Evolutionary conservation across 2,329 filamentous ascomycete genomes (phyloP), one percentile per base, ranked within the genome.

Genomic region (Tolypocladium endophyticum): DNA sequence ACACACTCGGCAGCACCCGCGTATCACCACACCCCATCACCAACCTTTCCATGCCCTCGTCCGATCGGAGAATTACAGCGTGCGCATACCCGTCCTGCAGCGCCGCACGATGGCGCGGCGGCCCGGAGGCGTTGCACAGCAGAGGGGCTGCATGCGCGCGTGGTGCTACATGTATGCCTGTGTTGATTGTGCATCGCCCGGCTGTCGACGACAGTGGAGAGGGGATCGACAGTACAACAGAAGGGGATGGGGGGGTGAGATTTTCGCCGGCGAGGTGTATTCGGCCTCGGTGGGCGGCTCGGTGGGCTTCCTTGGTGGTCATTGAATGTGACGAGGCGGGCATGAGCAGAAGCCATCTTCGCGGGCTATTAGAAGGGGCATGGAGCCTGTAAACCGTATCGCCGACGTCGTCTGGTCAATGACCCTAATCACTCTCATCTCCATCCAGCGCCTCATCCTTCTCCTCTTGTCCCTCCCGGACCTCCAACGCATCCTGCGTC

Each of bases 361-460:
- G 28, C n/a, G 3, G 28, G 28, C 47, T 35, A 30, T 5, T 11
- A 28, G 7, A n/a, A n/a, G 16, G 18, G 28, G 25, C 30, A 53
- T 33, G 28, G 14, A 50, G 23, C 14, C 14, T 3, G 6, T 12
- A 23, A 3, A 53, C 4, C 12, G 8, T n/a, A 35, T 23, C 4
- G 30, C 28, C 50, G 6, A 8, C 9, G 11, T n/a, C 30, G 18
- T 23, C 35, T 23, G 14, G 30, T 20, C 50, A 35, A 14, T 53
- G n/a, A 3, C 38, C 50, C 62, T 69, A 84, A 59, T 85, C 82
- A 65, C 82, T 85, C 62, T 86, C 84, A 57, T 82, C 79, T 14
- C 81, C 83, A 64, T 86, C 84, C 61, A 87, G 70, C 16, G 84
- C 86, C 64, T 88, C 86, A 60, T 87, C 85, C 33, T 77, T 81